A percentile compares a stretch with the other conserved stretches of the same genome.
Evolutionary conservation across 331 rosid genomes (phyloP).

Genomic region (Malus hybrid): DNA sequence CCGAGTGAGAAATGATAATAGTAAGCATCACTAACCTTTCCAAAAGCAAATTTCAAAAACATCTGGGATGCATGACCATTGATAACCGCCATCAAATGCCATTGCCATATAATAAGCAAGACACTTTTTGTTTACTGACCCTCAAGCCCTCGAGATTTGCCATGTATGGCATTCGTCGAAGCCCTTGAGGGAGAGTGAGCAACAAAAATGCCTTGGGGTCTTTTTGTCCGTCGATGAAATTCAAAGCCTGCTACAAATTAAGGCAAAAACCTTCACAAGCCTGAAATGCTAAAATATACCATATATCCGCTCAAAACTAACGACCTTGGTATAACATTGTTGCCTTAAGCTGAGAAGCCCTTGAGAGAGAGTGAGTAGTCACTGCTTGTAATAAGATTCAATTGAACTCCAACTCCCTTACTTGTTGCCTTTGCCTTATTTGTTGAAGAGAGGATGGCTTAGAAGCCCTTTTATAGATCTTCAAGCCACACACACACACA

Average conservation of each 20-base stretch:
- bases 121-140: background rate
- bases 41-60: background rate
- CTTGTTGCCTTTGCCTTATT: background rate
- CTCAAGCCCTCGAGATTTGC: background rate
- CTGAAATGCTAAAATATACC: slow-evolving; percentile 5
- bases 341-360: slow-evolving; percentile 23
- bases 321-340: background rate
- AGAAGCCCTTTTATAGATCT: slow-evolving; percentile 29
- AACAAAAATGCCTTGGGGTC: slow-evolving; percentile 5
- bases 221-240: background rate
- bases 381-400: slow-evolving; percentile 11
- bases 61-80: background rate
- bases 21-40: background rate
- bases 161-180: slow-evolving; percentile 9
- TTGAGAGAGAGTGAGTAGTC: slow-evolving; percentile 49
- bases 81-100: background rate
- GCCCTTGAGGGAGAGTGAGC: slow-evolving; percentile 59
- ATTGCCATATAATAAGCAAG: background rate
- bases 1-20: too few species aligned
- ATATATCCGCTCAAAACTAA: background rate
- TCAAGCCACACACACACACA: background rate
- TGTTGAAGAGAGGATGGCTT: background rate
- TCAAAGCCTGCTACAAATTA: background rate
- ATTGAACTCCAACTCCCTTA: background rate
- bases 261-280: slow-evolving; percentile 15